Conservation (phyloP, 441 rosid species). For the Eruca vesicaria region DNA sequence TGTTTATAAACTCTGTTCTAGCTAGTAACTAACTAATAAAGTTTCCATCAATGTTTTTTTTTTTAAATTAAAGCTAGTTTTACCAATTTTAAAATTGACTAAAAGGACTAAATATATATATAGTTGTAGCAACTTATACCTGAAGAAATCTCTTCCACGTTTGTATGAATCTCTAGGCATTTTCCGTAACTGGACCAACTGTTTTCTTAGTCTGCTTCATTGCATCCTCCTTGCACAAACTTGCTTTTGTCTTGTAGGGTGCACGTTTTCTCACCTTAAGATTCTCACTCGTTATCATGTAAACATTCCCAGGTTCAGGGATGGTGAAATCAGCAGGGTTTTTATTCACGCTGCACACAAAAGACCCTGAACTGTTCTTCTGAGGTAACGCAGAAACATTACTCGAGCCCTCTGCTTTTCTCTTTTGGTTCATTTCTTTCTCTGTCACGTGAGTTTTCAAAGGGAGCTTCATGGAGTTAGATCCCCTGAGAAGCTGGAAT, state of each 20-base stretch:
- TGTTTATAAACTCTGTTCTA: background rate
- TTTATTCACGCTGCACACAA: conserved; percentile 61
- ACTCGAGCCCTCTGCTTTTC: conserved; percentile 30
- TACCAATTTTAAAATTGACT: no score
- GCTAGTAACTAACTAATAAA: background rate
- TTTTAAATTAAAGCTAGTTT: background rate
- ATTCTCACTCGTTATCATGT: conserved; percentile 64
- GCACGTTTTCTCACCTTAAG: conserved; percentile 45
- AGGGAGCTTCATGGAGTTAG: conserved; percentile 49
- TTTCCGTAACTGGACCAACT: conserved; percentile 30
- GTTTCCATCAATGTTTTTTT: no score
- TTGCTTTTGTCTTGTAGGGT: conserved; percentile 37
- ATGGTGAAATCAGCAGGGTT: conserved; percentile 92
- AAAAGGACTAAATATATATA: no score
- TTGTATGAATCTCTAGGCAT: conserved; percentile 14
- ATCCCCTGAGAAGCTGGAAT: conserved; percentile 30
- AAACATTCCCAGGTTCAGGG: conserved; percentile 67
- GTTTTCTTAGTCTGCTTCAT: conserved; percentile 59
- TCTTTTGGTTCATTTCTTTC: conserved; percentile 40
- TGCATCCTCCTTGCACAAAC: conserved; percentile 27
- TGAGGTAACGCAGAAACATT: conserved; percentile 35
- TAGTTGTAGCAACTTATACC: conserved; percentile 29
- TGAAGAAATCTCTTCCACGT: conserved; percentile 13
- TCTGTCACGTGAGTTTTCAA: no score
- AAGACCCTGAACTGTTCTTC: conserved; percentile 38